These are phyloP conservation scores for Phenoliferia sp. DNA, from an alignment of 1,284 basidiomycete species.

Conservation along the genomic window DNA sequence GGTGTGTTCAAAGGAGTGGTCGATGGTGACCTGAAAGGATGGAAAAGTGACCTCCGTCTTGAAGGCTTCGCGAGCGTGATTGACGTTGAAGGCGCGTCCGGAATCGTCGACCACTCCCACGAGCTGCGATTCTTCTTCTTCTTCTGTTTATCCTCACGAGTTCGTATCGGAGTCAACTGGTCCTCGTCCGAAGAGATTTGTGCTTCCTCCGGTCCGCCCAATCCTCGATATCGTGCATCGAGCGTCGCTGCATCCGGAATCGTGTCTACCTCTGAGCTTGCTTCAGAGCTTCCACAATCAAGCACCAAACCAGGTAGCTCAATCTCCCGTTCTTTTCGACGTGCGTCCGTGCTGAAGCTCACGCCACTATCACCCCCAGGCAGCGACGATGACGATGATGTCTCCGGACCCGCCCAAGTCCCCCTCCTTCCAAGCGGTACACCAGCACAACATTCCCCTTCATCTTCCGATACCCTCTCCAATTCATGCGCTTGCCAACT, in stretches of 20 bases:
- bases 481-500: neutral
- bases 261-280: neutral
- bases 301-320: neutral
- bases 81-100: too few species aligned
- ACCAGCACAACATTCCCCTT: neutral
- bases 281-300: neutral
- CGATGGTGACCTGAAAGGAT: too few species aligned
- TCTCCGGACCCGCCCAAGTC: neutral
- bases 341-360: neutral
- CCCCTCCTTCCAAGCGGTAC: neutral
- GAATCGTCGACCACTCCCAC: too few species aligned
- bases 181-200: too few species aligned
- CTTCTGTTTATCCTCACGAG: too few species aligned
- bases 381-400: neutral
- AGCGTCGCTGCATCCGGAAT: neutral
- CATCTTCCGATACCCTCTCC: neutral
- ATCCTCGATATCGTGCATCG: neutral
- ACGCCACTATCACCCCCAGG: too few species aligned
- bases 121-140: too few species aligned
- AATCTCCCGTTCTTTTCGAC: neutral
- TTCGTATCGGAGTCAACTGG: too few species aligned
- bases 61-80: too few species aligned
- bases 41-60: too few species aligned
- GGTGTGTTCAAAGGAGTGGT: too few species aligned
- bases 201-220: too few species aligned